Base-by-base conservation (phyloP, 1,284 basidiomycete genomes). In the Ceratobasidium sp. region DNA sequence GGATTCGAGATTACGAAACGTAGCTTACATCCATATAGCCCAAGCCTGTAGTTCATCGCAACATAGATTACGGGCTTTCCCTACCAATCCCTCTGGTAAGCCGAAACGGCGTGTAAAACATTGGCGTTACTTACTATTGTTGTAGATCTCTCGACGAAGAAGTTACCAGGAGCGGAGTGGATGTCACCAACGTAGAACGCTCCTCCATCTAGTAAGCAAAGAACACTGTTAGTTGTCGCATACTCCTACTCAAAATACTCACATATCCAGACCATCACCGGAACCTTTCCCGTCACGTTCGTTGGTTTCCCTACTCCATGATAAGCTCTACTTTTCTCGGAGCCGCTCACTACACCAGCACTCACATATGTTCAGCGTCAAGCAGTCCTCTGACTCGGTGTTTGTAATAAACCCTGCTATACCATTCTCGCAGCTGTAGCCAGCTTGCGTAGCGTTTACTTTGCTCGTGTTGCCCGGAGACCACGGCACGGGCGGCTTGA, bases 1-100 rank as follows among this genome's bases (percentile, higher is more conserved):
- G 16, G 23, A 21, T 47, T 26, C 35, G 18, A 9, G 7, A 7
- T 28, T 57, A 77, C 18, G 73, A 2, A 43, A 18, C 5, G 1
- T 18, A 16, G 57, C 54, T 69, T 43, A 69, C 66, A 69, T 57
- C 66, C 66, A 35, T 46, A 69, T 2, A 69, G 16, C 13, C 66
- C 66, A 11, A 69, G 2, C 43, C 80, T 76, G 76, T 80, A 80
- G 73, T 81, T 80, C 74, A 79, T 72, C 1, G 80, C 74, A 2
- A 79, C 79, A n/a, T 78, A 76, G 49, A 81, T 75, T 47, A 77
- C 75, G 9, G 78, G 76, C 63, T 77, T 76, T 64, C 74, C 74
- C 72, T 69, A 5, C n/a, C n/a, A n/a, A n/a, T n/a, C n/a, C n/a
- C n/a, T n/a, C n/a, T n/a, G 11, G 7, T 28, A 30, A 30, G 18